Base-by-base conservation (phyloP, 116 monocot genomes). In the Cymodocea nodosa region DNA sequence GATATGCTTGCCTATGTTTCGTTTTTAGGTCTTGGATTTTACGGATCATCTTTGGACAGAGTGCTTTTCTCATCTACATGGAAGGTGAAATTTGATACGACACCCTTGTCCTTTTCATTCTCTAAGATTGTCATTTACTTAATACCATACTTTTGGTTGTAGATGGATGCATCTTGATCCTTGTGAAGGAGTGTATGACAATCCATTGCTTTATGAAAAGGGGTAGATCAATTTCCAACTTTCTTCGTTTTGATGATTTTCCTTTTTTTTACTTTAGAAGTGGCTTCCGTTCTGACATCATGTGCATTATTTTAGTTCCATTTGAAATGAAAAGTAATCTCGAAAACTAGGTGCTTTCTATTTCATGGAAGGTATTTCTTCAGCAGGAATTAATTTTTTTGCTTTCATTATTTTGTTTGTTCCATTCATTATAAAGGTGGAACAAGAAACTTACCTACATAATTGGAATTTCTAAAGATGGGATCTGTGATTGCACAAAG, bases 141-240 rank as follows among this genome's bases (percentile, higher is more conserved):
- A 57, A 23, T 57, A 19, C 84, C 50, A 23, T 44, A 52, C 18
- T 1, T 3, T 30, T 30, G 30, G 30, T 30, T 77, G 35, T 60
- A 94, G 94, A 71, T 94, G 94, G 94, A 94, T 94, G 84, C 94
- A 94, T 82, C 86, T 94, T 64, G 94, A 94, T 77, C 90, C 90
- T 66, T 94, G 94, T 59, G 94, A 94, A 82, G 94, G 84, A 70
- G 60, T 70, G 72, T 94, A 75, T 85, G 89, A 94, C 74, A 87
- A 82, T 65, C 94, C 94, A 75, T 59, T 94, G 6, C 59, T 94
- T 68, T 94, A 94, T 71, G 94, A 94, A 75, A 84, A 89, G 35
- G 94, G 94, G 90, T 94, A 87, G 20, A 12, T 71, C 63, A 25
- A 56, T 40, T 64, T 71, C 52, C 44, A 57, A 4, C 37, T 50